Evolutionary conservation across 2,329 filamentous ascomycete genomes (phyloP).

Genomic region (Fusarium sp.): DNA sequence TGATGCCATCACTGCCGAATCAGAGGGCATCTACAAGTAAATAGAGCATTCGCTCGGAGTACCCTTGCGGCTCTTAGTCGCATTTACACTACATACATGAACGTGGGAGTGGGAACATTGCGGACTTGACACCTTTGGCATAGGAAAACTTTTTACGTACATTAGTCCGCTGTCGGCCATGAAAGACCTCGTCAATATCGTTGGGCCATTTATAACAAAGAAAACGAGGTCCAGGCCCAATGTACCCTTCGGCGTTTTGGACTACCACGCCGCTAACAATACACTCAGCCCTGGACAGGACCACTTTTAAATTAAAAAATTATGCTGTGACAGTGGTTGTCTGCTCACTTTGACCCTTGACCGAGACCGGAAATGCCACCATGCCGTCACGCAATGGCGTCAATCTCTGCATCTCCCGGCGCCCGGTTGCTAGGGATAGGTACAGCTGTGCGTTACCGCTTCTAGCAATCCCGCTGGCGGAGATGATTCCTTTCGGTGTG

Average conservation of each 20-base stretch:
- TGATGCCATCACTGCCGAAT: slow-evolving; percentile 25
- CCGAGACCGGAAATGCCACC: slow-evolving; percentile 38
- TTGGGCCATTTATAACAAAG: slow-evolving; percentile 7
- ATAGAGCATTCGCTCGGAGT: slow-evolving; percentile 12
- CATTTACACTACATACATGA: slow-evolving; percentile 12
- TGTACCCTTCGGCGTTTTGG: slow-evolving; percentile 17
- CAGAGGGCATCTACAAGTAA: slow-evolving; percentile 8
- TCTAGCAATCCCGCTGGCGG: slow-evolving; percentile 41
- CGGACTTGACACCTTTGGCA: neutral
- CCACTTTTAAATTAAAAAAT: slow-evolving; percentile 16
- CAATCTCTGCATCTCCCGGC: slow-evolving; percentile 33
- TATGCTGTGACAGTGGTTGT: neutral
- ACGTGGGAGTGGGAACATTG: slow-evolving; percentile 16
- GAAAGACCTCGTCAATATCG: slow-evolving; percentile 1
- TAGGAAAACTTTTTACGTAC: slow-evolving; percentile 32
- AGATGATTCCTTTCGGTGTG: slow-evolving; percentile 3
- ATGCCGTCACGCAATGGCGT: slow-evolving; percentile 42
- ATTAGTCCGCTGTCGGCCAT: slow-evolving; percentile 29
- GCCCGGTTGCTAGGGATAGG: neutral
- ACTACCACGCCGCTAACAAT: slow-evolving; percentile 22
- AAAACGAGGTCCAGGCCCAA: slow-evolving; percentile 14
- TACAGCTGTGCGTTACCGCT: slow-evolving; percentile 27
- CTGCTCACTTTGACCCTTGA: slow-evolving; percentile 22
- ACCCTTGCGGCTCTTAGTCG: slow-evolving; percentile 29
- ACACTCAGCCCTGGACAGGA: slow-evolving; percentile 23